These are phyloP conservation scores for Blastocystis sp. DNA, from an alignment of 352 stramenopile species.

Conservation along the genomic window DNA sequence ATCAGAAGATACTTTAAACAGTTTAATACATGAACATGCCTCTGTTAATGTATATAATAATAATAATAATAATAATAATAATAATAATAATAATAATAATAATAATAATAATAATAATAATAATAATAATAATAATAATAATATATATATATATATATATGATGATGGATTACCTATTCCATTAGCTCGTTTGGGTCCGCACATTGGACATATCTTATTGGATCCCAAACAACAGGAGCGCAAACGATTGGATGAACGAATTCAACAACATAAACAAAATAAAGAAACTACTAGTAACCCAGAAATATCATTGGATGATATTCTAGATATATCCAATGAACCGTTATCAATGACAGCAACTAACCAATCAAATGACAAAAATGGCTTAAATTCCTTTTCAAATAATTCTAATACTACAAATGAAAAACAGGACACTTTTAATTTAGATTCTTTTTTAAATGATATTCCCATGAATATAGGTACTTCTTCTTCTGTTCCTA, in stretches of 20 bases:
- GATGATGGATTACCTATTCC: no score
- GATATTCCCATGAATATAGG: constrained; percentile 11
- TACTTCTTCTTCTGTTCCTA: no score
- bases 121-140: no score
- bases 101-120: constrained; percentile 3
- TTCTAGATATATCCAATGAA: no score
- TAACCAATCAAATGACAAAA: neutral
- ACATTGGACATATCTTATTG: no score
- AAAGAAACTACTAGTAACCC: no score
- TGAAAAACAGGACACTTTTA: neutral
- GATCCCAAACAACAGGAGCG: no score
- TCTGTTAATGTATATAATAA: constrained; percentile 1
- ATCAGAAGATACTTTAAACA: neutral
- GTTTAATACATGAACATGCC: neutral
- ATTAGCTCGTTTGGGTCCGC: no score
- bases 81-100: neutral
- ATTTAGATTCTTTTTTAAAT: neutral
- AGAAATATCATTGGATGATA: no score
- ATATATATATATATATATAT: no score
- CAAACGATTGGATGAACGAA: no score
- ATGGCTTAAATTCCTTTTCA: neutral
- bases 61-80: neutral
- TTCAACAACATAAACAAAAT: neutral
- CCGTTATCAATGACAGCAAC: no score
- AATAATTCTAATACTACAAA: neutral